phyloP scores from a whole-genome alignment of 1,284 basidiomycete species.

The Gomphus bonarii region DNA sequence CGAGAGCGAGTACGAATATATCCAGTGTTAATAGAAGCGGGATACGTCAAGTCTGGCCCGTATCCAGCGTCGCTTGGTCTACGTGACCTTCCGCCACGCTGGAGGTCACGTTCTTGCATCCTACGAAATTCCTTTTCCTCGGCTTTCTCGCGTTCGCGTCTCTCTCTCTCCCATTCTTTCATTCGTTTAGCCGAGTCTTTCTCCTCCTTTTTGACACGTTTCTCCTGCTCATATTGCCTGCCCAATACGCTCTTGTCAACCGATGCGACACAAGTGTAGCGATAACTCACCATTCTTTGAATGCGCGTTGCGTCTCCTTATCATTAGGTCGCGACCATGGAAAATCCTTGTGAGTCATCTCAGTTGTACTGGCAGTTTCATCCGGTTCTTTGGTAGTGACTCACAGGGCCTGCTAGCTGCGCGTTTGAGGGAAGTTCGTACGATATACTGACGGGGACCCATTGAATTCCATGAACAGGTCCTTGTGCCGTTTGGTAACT shows the following conservation, averaged over 20 bases:
- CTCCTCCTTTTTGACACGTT: constrained; percentile 30
- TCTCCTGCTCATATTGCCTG: constrained; percentile 51
- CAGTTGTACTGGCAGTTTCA: background rate
- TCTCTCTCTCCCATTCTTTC: constrained; percentile 31
- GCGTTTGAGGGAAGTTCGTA: constrained; percentile 47
- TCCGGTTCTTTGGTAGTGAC: constrained; percentile 13
- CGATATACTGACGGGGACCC: constrained; percentile 62
- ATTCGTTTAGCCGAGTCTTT: constrained; percentile 35
- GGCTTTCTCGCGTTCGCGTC: constrained; percentile 30
- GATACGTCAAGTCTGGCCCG: constrained; percentile 12
- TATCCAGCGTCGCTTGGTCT: constrained; percentile 19
- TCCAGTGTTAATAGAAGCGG: constrained; percentile 17
- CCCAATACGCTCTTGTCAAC: constrained; percentile 1
- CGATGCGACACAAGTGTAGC: constrained; percentile 1
- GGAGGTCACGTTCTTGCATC: constrained; percentile 18
- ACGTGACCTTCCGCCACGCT: constrained; percentile 31
- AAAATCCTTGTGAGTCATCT: constrained; percentile 10
- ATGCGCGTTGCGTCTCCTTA: constrained; percentile 6
- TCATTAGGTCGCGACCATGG: constrained; percentile 6
- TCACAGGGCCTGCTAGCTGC: constrained; percentile 44
- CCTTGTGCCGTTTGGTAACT: constrained; percentile 66
- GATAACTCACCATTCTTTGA: constrained; percentile 1
- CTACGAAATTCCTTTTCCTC: constrained; percentile 41
- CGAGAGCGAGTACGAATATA: constrained; percentile 13
- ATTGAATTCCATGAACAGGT: constrained; percentile 59